A percentile compares a stretch with the other conserved stretches of the same genome.
Evolutionary conservation across 495 filamentous ascomycete genomes (phyloP).

Genomic region (Amorphotheca resinae): DNA sequence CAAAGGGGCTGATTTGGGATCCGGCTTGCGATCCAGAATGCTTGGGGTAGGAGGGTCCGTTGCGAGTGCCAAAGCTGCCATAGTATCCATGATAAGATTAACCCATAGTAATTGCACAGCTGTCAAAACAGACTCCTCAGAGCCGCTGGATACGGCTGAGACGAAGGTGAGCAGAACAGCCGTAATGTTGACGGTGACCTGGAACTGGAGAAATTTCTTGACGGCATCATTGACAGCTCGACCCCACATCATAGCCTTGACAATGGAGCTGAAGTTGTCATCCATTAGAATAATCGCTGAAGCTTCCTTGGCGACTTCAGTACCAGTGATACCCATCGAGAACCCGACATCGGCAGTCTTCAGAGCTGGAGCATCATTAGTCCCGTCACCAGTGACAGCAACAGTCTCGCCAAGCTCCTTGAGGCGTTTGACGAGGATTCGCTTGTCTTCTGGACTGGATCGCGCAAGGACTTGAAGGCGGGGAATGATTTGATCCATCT

Average conservation of each 20-base stretch:
- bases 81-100: slow-evolving; percentile 90
- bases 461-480: slow-evolving; percentile 72
- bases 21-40: slow-evolving; percentile 72
- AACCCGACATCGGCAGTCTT: slow-evolving; percentile 83
- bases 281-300: slow-evolving; percentile 88
- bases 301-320: slow-evolving; percentile 88
- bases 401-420: slow-evolving; percentile 84
- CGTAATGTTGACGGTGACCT: slow-evolving; percentile 85
- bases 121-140: slow-evolving; percentile 60
- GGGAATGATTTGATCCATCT: slow-evolving; percentile 64
- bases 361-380: slow-evolving; percentile 79
- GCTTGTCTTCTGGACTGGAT: slow-evolving; percentile 81
- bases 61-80: slow-evolving; percentile 74
- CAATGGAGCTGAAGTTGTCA: slow-evolving; percentile 80
- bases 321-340: slow-evolving; percentile 85
- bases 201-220: slow-evolving; percentile 83
- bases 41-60: slow-evolving; percentile 72
- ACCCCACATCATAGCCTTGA: slow-evolving; percentile 84
- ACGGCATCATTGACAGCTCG: slow-evolving; percentile 85
- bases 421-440: slow-evolving; percentile 62
- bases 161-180: slow-evolving; percentile 76
- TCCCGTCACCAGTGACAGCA: slow-evolving; percentile 84
- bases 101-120: slow-evolving; percentile 87
- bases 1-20: slow-evolving; percentile 61
- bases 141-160: slow-evolving; percentile 56